Conservation (phyloP, 768 basidiomycete genomes). For the Pleurotus giganteus region DNA sequence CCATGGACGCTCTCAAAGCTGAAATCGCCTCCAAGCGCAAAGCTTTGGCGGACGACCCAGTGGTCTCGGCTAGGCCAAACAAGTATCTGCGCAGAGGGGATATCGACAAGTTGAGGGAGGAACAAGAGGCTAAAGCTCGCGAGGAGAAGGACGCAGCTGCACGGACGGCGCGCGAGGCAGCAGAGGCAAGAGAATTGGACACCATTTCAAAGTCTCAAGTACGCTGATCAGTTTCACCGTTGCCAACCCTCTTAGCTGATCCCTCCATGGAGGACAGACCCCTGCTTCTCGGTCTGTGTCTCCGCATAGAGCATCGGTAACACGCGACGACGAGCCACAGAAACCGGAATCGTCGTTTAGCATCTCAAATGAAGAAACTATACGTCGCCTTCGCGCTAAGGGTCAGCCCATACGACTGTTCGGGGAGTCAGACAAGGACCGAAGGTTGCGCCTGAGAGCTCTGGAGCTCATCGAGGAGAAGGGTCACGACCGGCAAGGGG, state of each 20-base stretch:
- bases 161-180: conserved; percentile 22
- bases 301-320: conserved; percentile 28
- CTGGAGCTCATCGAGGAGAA: conserved; percentile 95
- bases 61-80: conserved; percentile 42
- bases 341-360: conserved; percentile 67
- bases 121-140: conserved; percentile 36
- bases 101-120: conserved; percentile 68
- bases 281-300: conserved; percentile 38
- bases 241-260: conserved; percentile 27
- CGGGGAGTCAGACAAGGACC: conserved; percentile 93
- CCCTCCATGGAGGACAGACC: conserved; percentile 46
- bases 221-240: conserved; percentile 24
- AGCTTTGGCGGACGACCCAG: conserved; percentile 49
- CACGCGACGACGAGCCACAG: conserved; percentile 38
- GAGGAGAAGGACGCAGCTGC: conserved; percentile 36
- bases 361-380: conserved; percentile 90
- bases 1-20: conserved; percentile 89
- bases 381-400: conserved; percentile 84
- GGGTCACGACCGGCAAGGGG: conserved; percentile 72
- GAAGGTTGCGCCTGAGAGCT: conserved; percentile 84
- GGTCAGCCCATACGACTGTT: conserved; percentile 95
- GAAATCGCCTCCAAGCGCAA: conserved; percentile 91
- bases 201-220: conserved; percentile 34
- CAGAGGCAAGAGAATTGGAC: conserved; percentile 16
- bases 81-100: conserved; percentile 95